Evolutionary conservation across 345 rosid species (phyloP), one percentile per base, ranked within the genome.

Genomic region (Pugionium cornutum): DNA sequence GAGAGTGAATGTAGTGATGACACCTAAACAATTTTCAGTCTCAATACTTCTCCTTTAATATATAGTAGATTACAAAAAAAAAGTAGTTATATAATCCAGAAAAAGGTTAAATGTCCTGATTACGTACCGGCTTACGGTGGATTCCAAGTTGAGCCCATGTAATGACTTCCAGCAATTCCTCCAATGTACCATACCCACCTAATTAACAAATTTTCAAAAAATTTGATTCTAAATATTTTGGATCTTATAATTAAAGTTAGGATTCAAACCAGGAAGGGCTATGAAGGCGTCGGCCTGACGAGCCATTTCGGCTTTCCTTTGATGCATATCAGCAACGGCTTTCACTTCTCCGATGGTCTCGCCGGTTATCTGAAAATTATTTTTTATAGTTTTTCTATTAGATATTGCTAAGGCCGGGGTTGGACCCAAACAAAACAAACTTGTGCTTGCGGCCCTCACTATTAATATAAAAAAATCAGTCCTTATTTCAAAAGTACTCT

Each of bases 101-200:
- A 18, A 18, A 18, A 18, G 18, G 18, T 49, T 49, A n/a, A 59
- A 44, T 29, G 66, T 29, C 3, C 2, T 59, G 72, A 74, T 52
- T 64, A 52, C 87, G 79, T 83, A 89, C 97, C 53, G 98, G 98
- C 78, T 92, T 92, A 47, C 77, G 80, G 79, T 92, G 98, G 77
- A 92, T 92, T 31, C 96, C 91, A 8, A 92, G 97, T 80, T 92
- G 98, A 58, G 97, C 96, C 98, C 98, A 87, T 33, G 98, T 89
- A 72, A 92, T 92, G 59, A 89, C 97, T 81, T 92, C 98, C 29
- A 92, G 91, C 70, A 92, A 70, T 64, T 92, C 98, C 69, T 92
- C 98, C 0, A 92, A 89, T 29, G 98, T 92, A 35, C 98, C 98
- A 74, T 92, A 92, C 32, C 98, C 98, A 70, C 98, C 98, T 92